Conservation (phyloP, 139 green algal species). For the Closterium sp. region DNA sequence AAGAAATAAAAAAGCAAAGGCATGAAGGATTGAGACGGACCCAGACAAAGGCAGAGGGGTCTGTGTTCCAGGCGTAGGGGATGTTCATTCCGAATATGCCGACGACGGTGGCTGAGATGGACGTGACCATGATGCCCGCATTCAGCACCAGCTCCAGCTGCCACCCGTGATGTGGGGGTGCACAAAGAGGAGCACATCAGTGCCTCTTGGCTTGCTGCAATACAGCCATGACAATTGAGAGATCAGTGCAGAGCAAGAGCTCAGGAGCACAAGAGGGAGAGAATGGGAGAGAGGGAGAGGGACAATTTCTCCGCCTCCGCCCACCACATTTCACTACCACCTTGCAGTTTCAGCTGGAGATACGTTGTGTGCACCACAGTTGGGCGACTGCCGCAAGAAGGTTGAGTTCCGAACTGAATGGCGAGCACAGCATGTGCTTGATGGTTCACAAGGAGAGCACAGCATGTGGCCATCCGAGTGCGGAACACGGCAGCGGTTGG, state of each 20-base stretch:
- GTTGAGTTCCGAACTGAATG: too few relatives aligned
- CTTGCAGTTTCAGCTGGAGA: too few relatives aligned
- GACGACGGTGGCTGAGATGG: slow-evolving; percentile 56
- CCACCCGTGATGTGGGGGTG: not conserved
- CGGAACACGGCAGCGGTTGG: too few relatives aligned
- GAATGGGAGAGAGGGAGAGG: not conserved
- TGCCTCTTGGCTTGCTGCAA: not conserved
- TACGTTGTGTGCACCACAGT: too few relatives aligned
- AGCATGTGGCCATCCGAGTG: too few relatives aligned
- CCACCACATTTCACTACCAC: too few relatives aligned
- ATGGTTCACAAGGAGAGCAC: too few relatives aligned
- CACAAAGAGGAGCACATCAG: not conserved
- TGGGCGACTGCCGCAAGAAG: too few relatives aligned
- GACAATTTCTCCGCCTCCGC: too few relatives aligned
- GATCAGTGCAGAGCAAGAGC: not conserved
- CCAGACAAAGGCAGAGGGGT: slow-evolving; percentile 19
- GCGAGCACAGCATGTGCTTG: too few relatives aligned
- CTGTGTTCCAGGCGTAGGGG: slow-evolving; percentile 41
- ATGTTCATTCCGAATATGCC: slow-evolving; percentile 97
- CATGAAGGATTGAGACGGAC: not conserved
- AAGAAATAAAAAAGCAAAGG: not conserved
- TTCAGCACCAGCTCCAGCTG: slow-evolving; percentile 49
- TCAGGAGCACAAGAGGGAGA: not conserved
- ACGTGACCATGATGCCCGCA: slow-evolving; percentile 11
- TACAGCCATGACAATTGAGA: too few relatives aligned